Evolutionary conservation across 768 basidiomycete species (phyloP).

Genomic region (Coprinopsis cinerea): DNA sequence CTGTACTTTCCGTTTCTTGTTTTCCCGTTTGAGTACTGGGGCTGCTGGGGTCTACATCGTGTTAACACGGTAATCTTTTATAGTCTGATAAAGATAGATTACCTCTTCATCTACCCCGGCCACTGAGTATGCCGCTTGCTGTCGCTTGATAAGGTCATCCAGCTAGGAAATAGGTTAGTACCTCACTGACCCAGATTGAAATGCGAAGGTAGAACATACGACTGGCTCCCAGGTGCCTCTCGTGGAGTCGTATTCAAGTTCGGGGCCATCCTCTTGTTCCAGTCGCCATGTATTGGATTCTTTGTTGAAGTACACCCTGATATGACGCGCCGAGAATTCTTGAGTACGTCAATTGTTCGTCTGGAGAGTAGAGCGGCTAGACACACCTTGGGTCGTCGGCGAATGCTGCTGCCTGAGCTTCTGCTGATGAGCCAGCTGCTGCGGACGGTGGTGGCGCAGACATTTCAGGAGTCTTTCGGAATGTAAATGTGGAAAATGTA

Average conservation of each 20-base stretch:
- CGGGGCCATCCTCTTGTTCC: constrained; percentile 86
- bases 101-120: constrained; percentile 93
- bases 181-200: neutral
- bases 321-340: constrained; percentile 13
- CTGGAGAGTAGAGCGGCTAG: constrained; percentile 13
- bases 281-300: constrained; percentile 75
- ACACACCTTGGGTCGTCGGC: constrained; percentile 66
- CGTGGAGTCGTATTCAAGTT: constrained; percentile 78
- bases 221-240: constrained; percentile 81
- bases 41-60: constrained; percentile 73
- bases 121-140: constrained; percentile 94
- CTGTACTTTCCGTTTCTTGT: constrained; percentile 74
- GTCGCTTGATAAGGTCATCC: constrained; percentile 77
- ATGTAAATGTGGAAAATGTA: neutral
- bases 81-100: constrained; percentile 22
- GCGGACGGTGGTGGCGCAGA: constrained; percentile 43
- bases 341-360: constrained; percentile 17
- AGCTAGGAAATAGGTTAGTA: constrained; percentile 42
- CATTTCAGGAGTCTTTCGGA: constrained; percentile 22
- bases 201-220: constrained; percentile 42
- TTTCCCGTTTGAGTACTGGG: constrained; percentile 73
- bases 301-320: constrained; percentile 73
- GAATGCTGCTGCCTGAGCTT: constrained; percentile 61
- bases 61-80: neutral
- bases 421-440: constrained; percentile 47